Evolutionary conservation across 495 filamentous ascomycete genomes (phyloP), one percentile per base, ranked within the genome.

Genomic region (Penicillium bialowiezense): DNA sequence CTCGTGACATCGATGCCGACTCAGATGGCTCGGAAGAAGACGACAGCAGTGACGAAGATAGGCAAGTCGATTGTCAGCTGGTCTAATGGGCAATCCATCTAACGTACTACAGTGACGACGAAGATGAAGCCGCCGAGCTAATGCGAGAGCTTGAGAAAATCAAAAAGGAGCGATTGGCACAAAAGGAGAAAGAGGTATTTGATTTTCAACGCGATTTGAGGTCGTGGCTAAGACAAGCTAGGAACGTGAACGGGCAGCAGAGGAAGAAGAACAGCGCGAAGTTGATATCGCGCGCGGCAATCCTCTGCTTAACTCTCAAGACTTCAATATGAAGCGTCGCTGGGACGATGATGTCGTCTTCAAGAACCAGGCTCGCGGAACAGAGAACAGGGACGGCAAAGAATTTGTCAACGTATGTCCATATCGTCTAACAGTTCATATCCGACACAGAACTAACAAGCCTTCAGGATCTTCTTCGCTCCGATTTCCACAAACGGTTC

Each of bases 281-380:
- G 74, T 81, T 45, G 89, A 96, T 50, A 96, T 98, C 55, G 92
- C 93, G 20, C 73, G 87, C 39, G 93, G 93, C 13, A 98, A 98
- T 63, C 95, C 93, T 14, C 70, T 98, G 33, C 76, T 98, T 20
- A 97, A 96, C 57, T 63, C 86, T 0, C 61, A 75, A 24, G 72
- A 75, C 32, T 73, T 75, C 68, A 73, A 76, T 51, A 58, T 64
- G 34, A 65, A 65, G 56, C 61, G 63, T 19, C 81, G 91, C 61
- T 98, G 93, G 93, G 93, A 98, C 56, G 93, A 98, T 52, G 93
- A 98, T 72, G 93, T 98, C n/a, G 90, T 98, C 14, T 98, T 98
- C 72, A 96, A 95, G 75, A 98, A 98, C 68, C 93, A 97, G 69
- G 93, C 91, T 26, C 81, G 95, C 37, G 93, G 93, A 3, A 96